Evolutionary conservation across 202 grass and related monocot genomes (phyloP), one percentile per base, ranked within the genome.

Genomic region (Miscanthus sacchariflorus): DNA sequence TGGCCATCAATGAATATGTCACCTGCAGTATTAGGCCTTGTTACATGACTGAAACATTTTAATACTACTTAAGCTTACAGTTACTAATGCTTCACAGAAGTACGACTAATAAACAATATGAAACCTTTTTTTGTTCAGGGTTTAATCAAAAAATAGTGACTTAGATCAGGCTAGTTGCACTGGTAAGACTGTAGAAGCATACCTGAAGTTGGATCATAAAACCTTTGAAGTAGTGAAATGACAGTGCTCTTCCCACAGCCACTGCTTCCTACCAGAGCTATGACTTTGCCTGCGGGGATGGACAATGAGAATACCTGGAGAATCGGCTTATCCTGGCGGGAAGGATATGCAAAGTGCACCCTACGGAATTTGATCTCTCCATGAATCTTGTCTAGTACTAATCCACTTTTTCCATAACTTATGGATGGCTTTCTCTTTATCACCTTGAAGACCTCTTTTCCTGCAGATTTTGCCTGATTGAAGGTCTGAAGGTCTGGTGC

Each of bases 221-320:
- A 95, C 71, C 93, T 88, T 42, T 95, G 93, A 77, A 95, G 24
- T 44, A 95, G 86, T 33, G 88, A 88, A 54, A 95, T 90, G 18
- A 92, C 80, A 39, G 93, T 95, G 90, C 90, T 95, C 82, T 95
- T 95, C 23, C 93, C 93, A 64, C 90, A 95, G 43, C 93, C 93
- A 76, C 93, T 95, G 86, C 82, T 92, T 50, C 93, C 90, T 21
- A 95, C 90, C 12, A 92, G 86, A 81, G 93, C 90, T 2, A 92
- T 73, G 33, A 92, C 85, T 63, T 90, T 84, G 71, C 93, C 93
- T 73, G 93, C 90, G 0, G 79, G 78, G 38, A 95, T 80, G 72
- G 44, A 43, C 74, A 95, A 63, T 19, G 90, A 95, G 66, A 95
- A 95, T 44, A 76, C 75, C 87, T 81, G 79, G 23, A 95, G 90